These are phyloP conservation scores for Dothideomycetes sp. DNA, from an alignment of 2,329 filamentous ascomycete genomes.

Conservation along the genomic window DNA sequence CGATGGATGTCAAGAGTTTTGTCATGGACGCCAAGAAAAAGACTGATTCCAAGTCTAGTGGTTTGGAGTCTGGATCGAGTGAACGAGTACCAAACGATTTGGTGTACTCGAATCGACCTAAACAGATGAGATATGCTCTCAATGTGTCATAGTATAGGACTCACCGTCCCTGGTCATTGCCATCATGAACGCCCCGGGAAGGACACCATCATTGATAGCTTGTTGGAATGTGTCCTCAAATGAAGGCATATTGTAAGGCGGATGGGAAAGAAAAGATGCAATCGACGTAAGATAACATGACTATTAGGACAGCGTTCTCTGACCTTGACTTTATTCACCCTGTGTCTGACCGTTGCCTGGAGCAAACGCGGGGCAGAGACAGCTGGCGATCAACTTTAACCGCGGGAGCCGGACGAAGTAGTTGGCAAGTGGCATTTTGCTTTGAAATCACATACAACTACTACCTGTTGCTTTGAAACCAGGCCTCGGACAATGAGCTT, in stretches of 20 bases:
- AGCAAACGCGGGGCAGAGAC: too few relatives aligned
- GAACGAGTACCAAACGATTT: conserved; percentile 22
- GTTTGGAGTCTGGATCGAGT: conserved; percentile 16
- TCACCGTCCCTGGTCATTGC: conserved; percentile 23
- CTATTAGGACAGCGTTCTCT: too few relatives aligned
- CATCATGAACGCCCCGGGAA: conserved; percentile 23
- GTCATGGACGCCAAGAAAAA: conserved; percentile 29
- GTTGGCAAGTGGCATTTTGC: too few relatives aligned
- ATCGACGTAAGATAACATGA: too few relatives aligned
- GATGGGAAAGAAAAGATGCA: background rate
- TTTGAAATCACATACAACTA: too few relatives aligned
- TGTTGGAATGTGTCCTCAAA: conserved; percentile 22
- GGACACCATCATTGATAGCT: conserved; percentile 23
- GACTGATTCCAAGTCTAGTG: conserved; percentile 23
- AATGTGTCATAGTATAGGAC: too few relatives aligned
- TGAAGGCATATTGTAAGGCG: conserved; percentile 15
- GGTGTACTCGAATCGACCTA: conserved; percentile 24
- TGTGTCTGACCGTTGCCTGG: too few relatives aligned
- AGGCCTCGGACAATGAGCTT: too few relatives aligned
- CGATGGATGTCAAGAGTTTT: conserved; percentile 43
- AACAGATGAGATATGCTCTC: background rate
- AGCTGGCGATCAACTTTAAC: too few relatives aligned
- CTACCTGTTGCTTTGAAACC: too few relatives aligned
- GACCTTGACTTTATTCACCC: too few relatives aligned
- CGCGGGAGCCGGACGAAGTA: too few relatives aligned